phyloP scores from a whole-genome alignment of 2,329 filamentous ascomycete genomes.

The Fusarium graminum region DNA sequence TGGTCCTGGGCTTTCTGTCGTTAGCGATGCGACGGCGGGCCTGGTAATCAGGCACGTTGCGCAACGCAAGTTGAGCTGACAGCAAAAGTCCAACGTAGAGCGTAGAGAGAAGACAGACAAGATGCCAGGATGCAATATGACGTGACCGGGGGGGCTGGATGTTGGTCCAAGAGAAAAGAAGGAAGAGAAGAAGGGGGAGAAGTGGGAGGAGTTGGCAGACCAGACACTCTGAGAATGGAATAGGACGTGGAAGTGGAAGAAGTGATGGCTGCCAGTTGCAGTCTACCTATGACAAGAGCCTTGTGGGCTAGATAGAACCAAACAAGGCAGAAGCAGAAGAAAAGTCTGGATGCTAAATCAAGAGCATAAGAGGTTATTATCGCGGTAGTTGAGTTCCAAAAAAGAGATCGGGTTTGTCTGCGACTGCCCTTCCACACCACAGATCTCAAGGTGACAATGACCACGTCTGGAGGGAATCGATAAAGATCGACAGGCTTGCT shows the following conservation, averaged over 20 bases:
- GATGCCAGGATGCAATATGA: conserved; percentile 37
- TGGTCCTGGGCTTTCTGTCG: conserved; percentile 15
- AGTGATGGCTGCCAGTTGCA: conserved; percentile 30
- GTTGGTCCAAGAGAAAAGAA: conserved; percentile 12
- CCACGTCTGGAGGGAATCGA: conserved; percentile 11
- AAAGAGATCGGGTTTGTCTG: conserved; percentile 20
- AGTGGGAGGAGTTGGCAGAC: conserved; percentile 36
- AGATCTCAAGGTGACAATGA: conserved; percentile 14
- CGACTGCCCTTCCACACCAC: conserved; percentile 11
- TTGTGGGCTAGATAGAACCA: conserved; percentile 25
- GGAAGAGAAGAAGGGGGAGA: conserved; percentile 20
- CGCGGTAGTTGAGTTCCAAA: conserved; percentile 13
- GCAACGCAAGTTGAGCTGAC: conserved; percentile 16
- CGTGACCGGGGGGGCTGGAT: conserved; percentile 33
- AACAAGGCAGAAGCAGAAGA: conserved; percentile 28
- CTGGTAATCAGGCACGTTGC: conserved; percentile 34
- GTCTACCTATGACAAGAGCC: conserved; percentile 32
- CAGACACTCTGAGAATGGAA: conserved; percentile 12
- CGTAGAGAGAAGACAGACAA: conserved; percentile 27
- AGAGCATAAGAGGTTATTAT: conserved; percentile 16
- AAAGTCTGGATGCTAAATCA: conserved; percentile 13
- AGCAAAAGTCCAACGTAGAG: conserved; percentile 3
- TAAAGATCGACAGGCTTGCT: conserved; percentile 39
- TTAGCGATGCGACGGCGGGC: conserved; percentile 38
- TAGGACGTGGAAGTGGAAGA: conserved; percentile 23